These are phyloP conservation scores for Dipteronia sinensis DNA, from an alignment of 345 rosid species.

Conservation along the genomic window DNA sequence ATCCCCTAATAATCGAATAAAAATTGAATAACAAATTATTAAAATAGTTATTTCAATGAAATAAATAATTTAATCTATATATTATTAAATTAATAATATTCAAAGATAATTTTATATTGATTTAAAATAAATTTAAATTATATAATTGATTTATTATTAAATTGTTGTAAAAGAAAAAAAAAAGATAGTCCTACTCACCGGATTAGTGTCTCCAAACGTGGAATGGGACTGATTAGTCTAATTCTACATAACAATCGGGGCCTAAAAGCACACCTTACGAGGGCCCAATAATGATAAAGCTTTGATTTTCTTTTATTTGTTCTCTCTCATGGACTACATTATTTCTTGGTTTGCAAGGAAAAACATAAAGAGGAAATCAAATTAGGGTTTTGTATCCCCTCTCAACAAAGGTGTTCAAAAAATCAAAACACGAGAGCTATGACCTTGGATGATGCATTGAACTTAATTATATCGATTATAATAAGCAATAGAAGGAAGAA, in stretches of 20 bases:
- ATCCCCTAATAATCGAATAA: too few species aligned
- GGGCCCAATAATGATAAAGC: background rate
- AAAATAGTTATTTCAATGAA: too few species aligned
- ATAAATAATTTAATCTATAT: too few species aligned
- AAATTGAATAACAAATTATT: too few species aligned
- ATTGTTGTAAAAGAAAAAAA: too few species aligned
- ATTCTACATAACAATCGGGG: too few species aligned
- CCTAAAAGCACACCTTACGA: background rate
- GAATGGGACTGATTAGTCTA: too few species aligned
- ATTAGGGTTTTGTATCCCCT: background rate
- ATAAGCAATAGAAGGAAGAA: background rate
- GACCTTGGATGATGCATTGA: background rate
- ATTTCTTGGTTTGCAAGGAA: background rate
- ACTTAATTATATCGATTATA: background rate
- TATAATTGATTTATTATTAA: too few species aligned
- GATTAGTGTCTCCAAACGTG: accelerated
- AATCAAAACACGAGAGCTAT: background rate
- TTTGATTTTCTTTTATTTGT: background rate
- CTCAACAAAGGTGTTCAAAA: background rate
- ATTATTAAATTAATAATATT: too few species aligned
- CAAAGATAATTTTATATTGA: too few species aligned
- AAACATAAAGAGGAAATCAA: background rate
- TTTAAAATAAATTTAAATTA: too few species aligned
- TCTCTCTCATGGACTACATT: background rate
- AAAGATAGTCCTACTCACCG: too few species aligned